Evolutionary conservation across 2,329 filamentous ascomycete genomes (phyloP).

Genomic region (Colletotrichum endophyticum): DNA sequence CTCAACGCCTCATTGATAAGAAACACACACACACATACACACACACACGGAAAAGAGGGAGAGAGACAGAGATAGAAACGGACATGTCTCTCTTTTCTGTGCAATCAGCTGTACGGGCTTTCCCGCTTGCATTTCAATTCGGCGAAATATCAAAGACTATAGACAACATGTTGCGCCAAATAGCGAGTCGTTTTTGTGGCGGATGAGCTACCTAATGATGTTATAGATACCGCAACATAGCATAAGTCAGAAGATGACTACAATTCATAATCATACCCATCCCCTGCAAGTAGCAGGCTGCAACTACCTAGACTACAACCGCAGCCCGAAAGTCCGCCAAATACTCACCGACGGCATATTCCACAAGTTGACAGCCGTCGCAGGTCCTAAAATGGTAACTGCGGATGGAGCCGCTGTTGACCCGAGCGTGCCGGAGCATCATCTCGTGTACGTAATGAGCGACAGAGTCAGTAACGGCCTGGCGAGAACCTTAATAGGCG

Average conservation of each 20-base stretch:
- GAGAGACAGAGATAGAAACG: too few relatives aligned
- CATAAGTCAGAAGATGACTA: accelerated
- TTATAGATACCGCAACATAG: neutral
- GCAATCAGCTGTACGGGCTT: accelerated
- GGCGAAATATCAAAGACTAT: accelerated
- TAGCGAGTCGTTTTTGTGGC: accelerated
- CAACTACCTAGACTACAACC: accelerated
- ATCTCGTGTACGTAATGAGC: neutral
- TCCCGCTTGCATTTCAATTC: accelerated
- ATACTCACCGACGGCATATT: neutral
- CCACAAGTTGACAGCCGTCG: neutral
- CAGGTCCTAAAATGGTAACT: neutral
- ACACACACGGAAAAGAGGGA: too few relatives aligned
- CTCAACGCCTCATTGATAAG: too few relatives aligned
- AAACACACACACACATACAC: too few relatives aligned
- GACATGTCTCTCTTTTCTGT: too few relatives aligned
- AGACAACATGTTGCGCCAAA: neutral
- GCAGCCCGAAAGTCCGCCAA: neutral
- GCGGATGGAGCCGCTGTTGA: neutral
- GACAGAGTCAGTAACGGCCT: neutral
- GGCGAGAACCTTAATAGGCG: neutral
- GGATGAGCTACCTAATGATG: neutral
- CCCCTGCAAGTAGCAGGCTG: accelerated
- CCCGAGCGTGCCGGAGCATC: neutral
- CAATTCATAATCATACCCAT: accelerated